Base-by-base conservation (phyloP, 148 eudicot species). In the Silene uniflora region DNA sequence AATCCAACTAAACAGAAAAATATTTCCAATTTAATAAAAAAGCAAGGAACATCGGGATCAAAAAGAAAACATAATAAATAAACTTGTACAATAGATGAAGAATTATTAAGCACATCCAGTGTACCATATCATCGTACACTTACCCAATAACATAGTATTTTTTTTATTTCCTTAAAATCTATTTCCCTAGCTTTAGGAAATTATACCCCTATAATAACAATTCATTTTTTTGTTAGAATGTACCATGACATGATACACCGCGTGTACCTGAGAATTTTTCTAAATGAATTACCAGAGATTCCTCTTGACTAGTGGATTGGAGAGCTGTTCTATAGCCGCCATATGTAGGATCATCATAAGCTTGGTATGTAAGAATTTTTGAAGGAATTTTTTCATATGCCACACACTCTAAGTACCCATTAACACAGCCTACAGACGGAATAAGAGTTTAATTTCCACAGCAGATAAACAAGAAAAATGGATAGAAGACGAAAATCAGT, bases 331-430 rank as follows among this genome's bases (percentile, higher is more conserved):
- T 79, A 65, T 86, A 88, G 47, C 87, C 91, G 56, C 72, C 81
- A 72, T 88, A 84, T 27, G 83, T 24, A 13, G 85, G 89, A 77
- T 88, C 91, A 82, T 88, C 91, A 70, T 75, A 79, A 29, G 86
- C 87, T 72, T 84, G 87, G 67, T 86, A 86, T 4, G 89, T 86
- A 16, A 86, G 85, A 68, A 86, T 88, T 71, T 83, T 86, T 10
- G 91, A 88, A 71, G 89, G 87, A 69, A 88, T 75, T 46, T 79
- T 82, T 32, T 84, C 86, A 54, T 82, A 88, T 70, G 82, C 86
- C 25, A 88, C 73, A 23, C 89, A 84, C 22, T 84, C 83, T 39
- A 88, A 77, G 79, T 80, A 88, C 68, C 83, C 84, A 63, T 82
- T 83, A 61, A 88, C 86, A 81, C 91, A 88, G 7, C 89, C 91